A percentile compares a stretch with the other conserved stretches of the same genome.
Conservation (phyloP, 805 yeast species). For the Suhomyces pyralidae region DNA sequence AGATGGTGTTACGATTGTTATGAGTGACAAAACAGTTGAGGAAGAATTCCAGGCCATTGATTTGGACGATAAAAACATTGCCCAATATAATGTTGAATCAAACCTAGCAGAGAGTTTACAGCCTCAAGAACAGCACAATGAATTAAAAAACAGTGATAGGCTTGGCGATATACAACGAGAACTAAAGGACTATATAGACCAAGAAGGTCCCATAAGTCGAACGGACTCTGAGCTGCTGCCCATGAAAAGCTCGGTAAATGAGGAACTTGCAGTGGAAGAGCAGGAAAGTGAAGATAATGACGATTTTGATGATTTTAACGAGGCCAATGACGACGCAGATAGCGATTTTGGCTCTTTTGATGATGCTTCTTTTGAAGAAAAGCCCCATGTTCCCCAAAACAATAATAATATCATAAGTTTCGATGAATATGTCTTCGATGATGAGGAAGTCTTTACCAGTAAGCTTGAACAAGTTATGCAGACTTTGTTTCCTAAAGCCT, state of each 20-base stretch:
- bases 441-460: constrained; percentile 9
- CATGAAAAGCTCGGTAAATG: background rate
- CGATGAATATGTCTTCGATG: constrained; percentile 11
- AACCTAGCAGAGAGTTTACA: background rate
- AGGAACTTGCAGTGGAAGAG: background rate
- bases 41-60: background rate
- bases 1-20: background rate
- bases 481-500: constrained; percentile 7
- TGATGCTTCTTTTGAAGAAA: constrained; percentile 29
- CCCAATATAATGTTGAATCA: background rate
- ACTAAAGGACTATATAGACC: background rate
- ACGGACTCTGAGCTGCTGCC: background rate
- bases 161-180: constrained; percentile 1
- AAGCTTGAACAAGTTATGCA: constrained; percentile 12
- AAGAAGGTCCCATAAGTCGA: background rate
- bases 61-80: background rate
- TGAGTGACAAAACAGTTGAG: background rate
- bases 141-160: background rate
- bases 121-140: background rate
- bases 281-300: background rate
- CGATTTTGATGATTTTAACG: constrained; percentile 10
- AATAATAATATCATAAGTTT: constrained; percentile 5
- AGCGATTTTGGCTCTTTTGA: constrained; percentile 41
- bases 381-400: constrained; percentile 4
- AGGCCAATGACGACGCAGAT: constrained; percentile 24